Base-by-base conservation (phyloP, 768 basidiomycete species). In the Tylopilus felleus region DNA sequence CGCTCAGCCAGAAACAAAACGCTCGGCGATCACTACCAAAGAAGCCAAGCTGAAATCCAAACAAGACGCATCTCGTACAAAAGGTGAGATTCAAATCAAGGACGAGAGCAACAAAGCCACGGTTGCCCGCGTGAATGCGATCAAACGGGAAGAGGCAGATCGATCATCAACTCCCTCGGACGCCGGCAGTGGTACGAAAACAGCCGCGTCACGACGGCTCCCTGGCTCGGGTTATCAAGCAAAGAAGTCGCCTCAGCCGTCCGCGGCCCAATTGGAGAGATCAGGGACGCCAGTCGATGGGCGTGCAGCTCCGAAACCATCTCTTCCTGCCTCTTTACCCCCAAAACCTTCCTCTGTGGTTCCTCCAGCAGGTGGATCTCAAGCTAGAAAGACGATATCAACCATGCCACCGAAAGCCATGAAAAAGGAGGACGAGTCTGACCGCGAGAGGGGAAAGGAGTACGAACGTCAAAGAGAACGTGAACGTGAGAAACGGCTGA, bases 211-310 rank as follows among this genome's bases (percentile, higher is more conserved):
- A 9, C 69, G 75, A 45, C 74, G 76, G 31, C 52, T 70, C 13
- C 80, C 80, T 27, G 80, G 81, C 0, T 81, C 81, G 5, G 80
- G 80, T 4, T 80, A 73, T 59, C 73, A 71, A 53, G 71, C 67
- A 7, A 74, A 74, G 25, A 71, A 71, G n/a, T 59, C 66, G 0
- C 63, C 69, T 40, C 71, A 59, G 39, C 44, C 61, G 8, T 55
- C 67, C 17, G 1, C 55, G 1, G 47, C 63, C 16, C n/a, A n/a
- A n/a, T 19, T 61, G 13, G 65, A 60, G 16, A 75, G 62, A 59
- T 59, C 66, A 23, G 53, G 52, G n/a, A 60, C 57, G 1, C 61
- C 65, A 4, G 55, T 62, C 1, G 73, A 73, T n/a, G 17, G 60
- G 22, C 72, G 73, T 19, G 23, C 62, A 25, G 43, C 57, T 21